phyloP scores from a whole-genome alignment of 768 basidiomycete species.

The Tylopilus cervinicoccineus region DNA sequence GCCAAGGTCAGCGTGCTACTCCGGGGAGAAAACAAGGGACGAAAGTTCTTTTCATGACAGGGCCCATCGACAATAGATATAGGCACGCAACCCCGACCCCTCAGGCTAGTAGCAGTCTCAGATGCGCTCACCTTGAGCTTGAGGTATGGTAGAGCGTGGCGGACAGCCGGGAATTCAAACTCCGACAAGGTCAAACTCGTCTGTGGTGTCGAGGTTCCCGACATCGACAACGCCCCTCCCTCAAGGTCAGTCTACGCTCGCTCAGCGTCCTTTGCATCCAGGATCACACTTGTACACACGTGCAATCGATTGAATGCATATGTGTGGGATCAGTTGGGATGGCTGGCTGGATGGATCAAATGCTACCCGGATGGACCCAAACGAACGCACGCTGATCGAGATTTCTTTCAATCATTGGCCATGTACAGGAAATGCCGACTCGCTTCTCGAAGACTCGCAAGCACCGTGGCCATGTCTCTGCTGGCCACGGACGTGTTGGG shows the following conservation, averaged over 20 bases:
- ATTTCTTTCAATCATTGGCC: conserved; percentile 10
- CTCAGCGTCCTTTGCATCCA: conserved; percentile 18
- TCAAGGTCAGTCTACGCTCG: conserved; percentile 61
- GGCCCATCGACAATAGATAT: conserved; percentile 75
- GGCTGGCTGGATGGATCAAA: conserved; percentile 51
- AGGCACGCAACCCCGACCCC: conserved; percentile 50
- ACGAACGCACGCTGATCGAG: conserved; percentile 17
- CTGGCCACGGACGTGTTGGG: conserved; percentile 99
- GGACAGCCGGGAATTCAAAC: conserved; percentile 18
- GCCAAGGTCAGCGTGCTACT: conserved; percentile 8
- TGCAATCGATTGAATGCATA: conserved; percentile 14
- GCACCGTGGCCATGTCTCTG: conserved; percentile 98
- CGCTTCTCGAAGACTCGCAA: conserved; percentile 97
- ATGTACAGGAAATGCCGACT: conserved; percentile 78
- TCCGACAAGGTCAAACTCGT: conserved; percentile 16
- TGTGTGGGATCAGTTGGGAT: conserved; percentile 24
- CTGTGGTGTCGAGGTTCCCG: no score
- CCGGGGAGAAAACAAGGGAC: conserved; percentile 18
- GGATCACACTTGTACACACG: conserved; percentile 3
- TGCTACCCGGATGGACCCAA: conserved; percentile 31
- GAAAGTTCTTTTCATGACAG: conserved; percentile 47
- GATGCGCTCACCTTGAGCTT: conserved; percentile 16
- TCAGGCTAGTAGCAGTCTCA: no score
- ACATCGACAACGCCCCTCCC: conserved; percentile 46
- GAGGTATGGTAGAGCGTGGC: conserved; percentile 14